Conservation (phyloP, 257 asterid species). For the Nicotiana paniculata region DNA sequence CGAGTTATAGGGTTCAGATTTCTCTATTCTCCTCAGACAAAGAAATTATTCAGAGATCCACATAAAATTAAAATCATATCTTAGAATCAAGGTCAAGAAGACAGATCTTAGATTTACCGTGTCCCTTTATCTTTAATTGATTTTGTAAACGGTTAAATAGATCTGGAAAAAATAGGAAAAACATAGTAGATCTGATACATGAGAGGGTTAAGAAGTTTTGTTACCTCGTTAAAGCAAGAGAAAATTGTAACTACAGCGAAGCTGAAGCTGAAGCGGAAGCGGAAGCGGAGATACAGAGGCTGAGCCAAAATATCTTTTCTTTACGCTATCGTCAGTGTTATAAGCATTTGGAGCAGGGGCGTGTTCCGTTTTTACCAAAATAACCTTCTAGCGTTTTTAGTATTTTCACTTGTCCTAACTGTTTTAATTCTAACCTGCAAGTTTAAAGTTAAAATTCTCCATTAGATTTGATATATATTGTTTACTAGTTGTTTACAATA, state of each 20-base stretch:
- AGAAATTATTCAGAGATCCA: neutral
- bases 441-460: too few species aligned
- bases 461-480: too few species aligned
- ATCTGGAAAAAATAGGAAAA: neutral
- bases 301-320: neutral
- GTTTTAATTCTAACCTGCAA: too few species aligned
- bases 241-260: neutral
- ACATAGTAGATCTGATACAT: neutral
- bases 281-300: neutral
- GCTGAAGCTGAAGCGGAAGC: neutral
- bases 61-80: neutral
- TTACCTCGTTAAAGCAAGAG: constrained; percentile 1
- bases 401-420: neutral
- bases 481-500: too few species aligned
- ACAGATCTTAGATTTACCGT: neutral
- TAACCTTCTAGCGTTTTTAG: neutral
- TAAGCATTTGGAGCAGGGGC: neutral
- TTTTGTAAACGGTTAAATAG: neutral
- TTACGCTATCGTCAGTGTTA: neutral
- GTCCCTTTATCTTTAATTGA: neutral
- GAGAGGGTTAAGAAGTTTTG: neutral
- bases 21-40: too few species aligned
- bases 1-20: too few species aligned
- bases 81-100: neutral
- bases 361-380: neutral